Conservation (phyloP, 2,329 filamentous ascomycete species). For the Pezicula radicicola region DNA sequence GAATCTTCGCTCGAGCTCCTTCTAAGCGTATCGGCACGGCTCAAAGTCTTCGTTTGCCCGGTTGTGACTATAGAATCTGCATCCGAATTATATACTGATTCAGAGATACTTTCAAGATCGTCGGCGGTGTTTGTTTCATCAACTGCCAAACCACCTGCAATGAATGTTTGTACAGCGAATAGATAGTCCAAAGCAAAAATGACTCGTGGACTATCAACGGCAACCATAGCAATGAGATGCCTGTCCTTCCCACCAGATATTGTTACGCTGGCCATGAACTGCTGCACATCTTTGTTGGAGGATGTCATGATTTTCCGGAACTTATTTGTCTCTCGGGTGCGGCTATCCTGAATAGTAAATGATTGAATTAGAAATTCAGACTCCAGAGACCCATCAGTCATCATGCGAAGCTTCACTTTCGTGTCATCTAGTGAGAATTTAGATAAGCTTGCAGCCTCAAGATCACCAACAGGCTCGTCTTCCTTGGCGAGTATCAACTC, state of each 20-base stretch:
- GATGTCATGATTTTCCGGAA: constrained; percentile 98
- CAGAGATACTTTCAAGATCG: constrained; percentile 48
- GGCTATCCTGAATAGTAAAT: constrained; percentile 91
- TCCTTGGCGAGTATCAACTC: constrained; percentile 80
- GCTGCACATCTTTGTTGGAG: constrained; percentile 90
- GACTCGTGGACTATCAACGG: constrained; percentile 88
- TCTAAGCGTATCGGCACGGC: constrained; percentile 15
- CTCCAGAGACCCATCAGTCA: constrained; percentile 87
- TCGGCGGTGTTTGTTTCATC: constrained; percentile 55
- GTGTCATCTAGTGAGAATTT: constrained; percentile 94
- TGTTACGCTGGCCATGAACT: constrained; percentile 96
- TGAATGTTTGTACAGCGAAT: constrained; percentile 82
- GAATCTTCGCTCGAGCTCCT: constrained; percentile 19
- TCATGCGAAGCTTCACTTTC: constrained; percentile 85
- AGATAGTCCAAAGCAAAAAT: constrained; percentile 97
- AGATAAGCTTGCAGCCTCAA: constrained; percentile 79
- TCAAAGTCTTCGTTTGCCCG: constrained; percentile 1
- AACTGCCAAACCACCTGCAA: constrained; percentile 66
- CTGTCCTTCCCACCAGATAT: constrained; percentile 83
- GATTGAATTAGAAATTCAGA: constrained; percentile 91
- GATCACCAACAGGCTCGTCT: constrained; percentile 72
- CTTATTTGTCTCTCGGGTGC: constrained; percentile 87
- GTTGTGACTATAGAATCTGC: constrained; percentile 44
- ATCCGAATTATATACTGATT: constrained; percentile 58
- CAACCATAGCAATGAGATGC: constrained; percentile 85